A percentile compares a stretch with the other conserved stretches of the same genome.
phyloP scores from a whole-genome alignment of 164 flowering plant species.

The Stephania cephalantha region DNA sequence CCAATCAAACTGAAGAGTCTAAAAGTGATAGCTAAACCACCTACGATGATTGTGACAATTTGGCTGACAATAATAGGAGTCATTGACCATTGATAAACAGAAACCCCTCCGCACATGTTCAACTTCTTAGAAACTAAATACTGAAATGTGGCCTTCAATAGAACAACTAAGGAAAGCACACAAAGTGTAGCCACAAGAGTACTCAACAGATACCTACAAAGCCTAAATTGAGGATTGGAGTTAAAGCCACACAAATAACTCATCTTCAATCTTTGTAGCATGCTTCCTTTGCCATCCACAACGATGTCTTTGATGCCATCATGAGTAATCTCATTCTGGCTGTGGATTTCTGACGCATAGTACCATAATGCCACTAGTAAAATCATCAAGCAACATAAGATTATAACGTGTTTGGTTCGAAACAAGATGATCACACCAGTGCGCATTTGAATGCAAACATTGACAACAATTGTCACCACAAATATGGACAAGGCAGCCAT shows the following conservation, averaged over 20 bases:
- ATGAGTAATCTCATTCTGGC: background rate
- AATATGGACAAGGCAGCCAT: conserved; percentile 7
- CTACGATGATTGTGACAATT: background rate
- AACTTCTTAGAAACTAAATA: background rate
- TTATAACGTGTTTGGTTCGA: conserved; percentile 2
- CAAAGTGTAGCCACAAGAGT: background rate
- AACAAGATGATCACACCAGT: conserved; percentile 8
- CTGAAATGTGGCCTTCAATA: background rate
- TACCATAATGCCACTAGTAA: conserved; percentile 6
- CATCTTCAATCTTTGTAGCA: background rate
- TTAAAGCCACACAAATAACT: background rate
- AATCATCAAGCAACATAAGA: conserved; percentile 9
- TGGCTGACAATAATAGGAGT: background rate
- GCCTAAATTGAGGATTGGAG: background rate
- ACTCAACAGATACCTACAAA: background rate
- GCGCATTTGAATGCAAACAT: conserved; percentile 9
- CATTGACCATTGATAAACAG: conserved; percentile 2
- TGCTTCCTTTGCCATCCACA: background rate
- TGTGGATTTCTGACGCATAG: background rate
- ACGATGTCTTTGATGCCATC: background rate
- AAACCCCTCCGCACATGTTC: background rate
- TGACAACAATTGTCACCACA: conserved; percentile 8
- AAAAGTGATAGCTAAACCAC: background rate
- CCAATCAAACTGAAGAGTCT: background rate
- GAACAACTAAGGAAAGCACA: background rate